Conservation (phyloP, 2,329 filamentous ascomycete species). For the Ambrosiella beaveri region DNA sequence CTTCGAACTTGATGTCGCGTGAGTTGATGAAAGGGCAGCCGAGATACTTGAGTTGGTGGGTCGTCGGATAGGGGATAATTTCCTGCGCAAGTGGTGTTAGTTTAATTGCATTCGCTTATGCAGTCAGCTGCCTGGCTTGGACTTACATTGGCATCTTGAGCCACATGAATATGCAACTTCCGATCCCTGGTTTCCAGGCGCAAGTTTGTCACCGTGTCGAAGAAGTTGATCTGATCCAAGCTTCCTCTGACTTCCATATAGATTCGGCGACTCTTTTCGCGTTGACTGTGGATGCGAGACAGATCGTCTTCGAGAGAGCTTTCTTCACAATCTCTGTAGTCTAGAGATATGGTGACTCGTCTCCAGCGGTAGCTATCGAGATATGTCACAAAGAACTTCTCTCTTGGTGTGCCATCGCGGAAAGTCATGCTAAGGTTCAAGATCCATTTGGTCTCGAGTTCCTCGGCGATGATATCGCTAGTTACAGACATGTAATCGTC, state of each 20-base stretch:
- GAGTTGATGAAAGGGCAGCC: slow-evolving; percentile 49
- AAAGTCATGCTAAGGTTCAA: slow-evolving; percentile 98
- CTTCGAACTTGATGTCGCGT: slow-evolving; percentile 63
- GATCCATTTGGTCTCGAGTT: slow-evolving; percentile 83
- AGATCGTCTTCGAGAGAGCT: slow-evolving; percentile 79
- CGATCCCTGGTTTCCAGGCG: slow-evolving; percentile 81
- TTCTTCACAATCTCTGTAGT: slow-evolving; percentile 66
- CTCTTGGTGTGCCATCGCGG: slow-evolving; percentile 73
- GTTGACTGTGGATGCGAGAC: slow-evolving; percentile 58
- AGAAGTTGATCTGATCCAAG: slow-evolving; percentile 85
- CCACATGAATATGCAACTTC: slow-evolving; percentile 84
- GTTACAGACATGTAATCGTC: slow-evolving; percentile 5
- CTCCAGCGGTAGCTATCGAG: slow-evolving; percentile 71
- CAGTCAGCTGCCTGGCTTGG: neutral
- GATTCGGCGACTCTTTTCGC: slow-evolving; percentile 82
- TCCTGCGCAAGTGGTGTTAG: slow-evolving; percentile 32
- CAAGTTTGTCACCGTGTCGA: slow-evolving; percentile 86
- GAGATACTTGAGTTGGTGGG: slow-evolving; percentile 59
- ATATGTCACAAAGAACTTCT: slow-evolving; percentile 97
- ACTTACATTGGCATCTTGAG: slow-evolving; percentile 74
- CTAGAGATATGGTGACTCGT: slow-evolving; percentile 79
- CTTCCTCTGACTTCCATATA: slow-evolving; percentile 91
- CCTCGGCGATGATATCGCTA: slow-evolving; percentile 47
- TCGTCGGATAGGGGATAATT: slow-evolving; percentile 69
- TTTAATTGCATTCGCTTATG: slow-evolving; percentile 5